Percentiles rank a stretch among this genome's conserved stretches.
phyloP scores from a whole-genome alignment of 108 stramenopile species.

The Stephanodiscus minutulus region DNA sequence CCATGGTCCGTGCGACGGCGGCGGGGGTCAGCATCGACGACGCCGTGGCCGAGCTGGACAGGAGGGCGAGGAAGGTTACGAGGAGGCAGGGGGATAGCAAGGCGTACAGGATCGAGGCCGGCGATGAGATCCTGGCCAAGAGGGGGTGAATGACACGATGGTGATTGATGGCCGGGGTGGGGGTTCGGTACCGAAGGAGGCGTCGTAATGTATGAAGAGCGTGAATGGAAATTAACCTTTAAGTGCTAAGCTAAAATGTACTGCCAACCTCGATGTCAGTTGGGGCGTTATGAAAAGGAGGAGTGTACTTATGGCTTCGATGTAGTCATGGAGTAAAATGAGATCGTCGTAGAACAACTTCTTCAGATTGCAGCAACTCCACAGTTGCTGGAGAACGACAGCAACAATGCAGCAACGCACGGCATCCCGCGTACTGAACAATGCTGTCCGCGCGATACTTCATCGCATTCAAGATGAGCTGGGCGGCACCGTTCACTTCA shows the following conservation, averaged over 20 bases:
- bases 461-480: slow-evolving; percentile 27
- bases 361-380: slow-evolving; percentile 8
- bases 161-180: too few relatives aligned
- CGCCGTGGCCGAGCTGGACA: slow-evolving; percentile 86
- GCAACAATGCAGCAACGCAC: slow-evolving; percentile 32
- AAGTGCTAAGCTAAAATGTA: too few relatives aligned
- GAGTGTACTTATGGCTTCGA: not conserved
- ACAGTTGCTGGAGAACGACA: slow-evolving; percentile 18
- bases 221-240: too few relatives aligned
- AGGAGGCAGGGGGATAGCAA: slow-evolving; percentile 94
- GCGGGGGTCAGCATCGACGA: slow-evolving; percentile 93
- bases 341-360: slow-evolving; percentile 1
- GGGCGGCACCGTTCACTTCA: slow-evolving; percentile 15
- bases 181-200: too few relatives aligned
- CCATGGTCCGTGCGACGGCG: slow-evolving; percentile 90
- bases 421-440: slow-evolving; percentile 36
- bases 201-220: too few relatives aligned
- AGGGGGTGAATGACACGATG: too few relatives aligned
- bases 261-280: not conserved
- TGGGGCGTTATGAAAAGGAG: not conserved
- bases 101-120: slow-evolving; percentile 89
- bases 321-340: not conserved
- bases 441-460: slow-evolving; percentile 18
- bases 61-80: slow-evolving; percentile 90
- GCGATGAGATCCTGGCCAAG: slow-evolving; percentile 65